These are phyloP conservation scores for Verticillium tricorpus DNA, from an alignment of 2,329 filamentous ascomycete species.

Conservation along the genomic window DNA sequence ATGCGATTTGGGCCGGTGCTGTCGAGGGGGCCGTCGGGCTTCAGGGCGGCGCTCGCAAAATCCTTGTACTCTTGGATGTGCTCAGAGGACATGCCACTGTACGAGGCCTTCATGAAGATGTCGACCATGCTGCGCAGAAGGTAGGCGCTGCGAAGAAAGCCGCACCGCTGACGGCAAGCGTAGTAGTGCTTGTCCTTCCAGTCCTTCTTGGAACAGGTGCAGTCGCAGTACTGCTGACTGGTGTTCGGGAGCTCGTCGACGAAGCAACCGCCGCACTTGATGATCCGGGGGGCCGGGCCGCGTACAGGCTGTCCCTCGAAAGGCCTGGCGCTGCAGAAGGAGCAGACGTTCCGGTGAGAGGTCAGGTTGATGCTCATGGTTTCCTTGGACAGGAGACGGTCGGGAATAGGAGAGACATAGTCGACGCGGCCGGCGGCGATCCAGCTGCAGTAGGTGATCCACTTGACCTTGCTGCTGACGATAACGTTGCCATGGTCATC, in stretches of 20 bases:
- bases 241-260: background rate
- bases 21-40: background rate
- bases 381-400: background rate
- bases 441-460: constrained; percentile 5
- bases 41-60: background rate
- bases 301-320: background rate
- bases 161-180: constrained; percentile 5
- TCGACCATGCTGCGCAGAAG: constrained; percentile 3
- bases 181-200: constrained; percentile 7
- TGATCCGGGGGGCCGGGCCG: background rate
- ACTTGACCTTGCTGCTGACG: background rate
- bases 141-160: constrained; percentile 8
- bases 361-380: background rate
- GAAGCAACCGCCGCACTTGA: constrained; percentile 7
- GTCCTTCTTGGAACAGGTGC: constrained; percentile 5
- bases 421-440: constrained; percentile 8
- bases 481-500: background rate
- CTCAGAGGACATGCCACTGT: background rate
- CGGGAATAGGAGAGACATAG: background rate
- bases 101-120: constrained; percentile 7
- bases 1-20: background rate
- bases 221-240: constrained; percentile 7
- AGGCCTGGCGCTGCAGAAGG: background rate
- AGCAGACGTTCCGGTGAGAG: background rate
- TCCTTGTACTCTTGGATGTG: background rate